Percentiles rank a stretch among this genome's conserved stretches.
Evolutionary conservation across 140 eudicot species (phyloP).

Genomic region (Bidens hawaiensis): DNA sequence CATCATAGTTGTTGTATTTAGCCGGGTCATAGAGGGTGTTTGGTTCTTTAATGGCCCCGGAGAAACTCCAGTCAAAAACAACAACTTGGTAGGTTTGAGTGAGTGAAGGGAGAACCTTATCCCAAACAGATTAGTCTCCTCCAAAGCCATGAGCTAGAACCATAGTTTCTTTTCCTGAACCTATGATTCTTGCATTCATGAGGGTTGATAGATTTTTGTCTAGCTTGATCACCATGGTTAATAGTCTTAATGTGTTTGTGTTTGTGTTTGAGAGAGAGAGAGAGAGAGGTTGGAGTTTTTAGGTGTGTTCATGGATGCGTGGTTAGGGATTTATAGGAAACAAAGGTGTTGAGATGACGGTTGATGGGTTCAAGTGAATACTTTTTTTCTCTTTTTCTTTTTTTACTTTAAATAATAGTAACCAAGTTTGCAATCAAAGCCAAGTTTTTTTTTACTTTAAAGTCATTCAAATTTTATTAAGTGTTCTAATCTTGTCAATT

Average conservation of each 20-base stretch:
- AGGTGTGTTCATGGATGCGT: neutral
- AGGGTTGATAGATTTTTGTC: slow-evolving; percentile 23
- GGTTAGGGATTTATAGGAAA: slow-evolving; percentile 2
- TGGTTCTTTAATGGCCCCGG: slow-evolving; percentile 64
- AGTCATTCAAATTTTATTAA: too few species aligned
- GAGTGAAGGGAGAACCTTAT: slow-evolving; percentile 36
- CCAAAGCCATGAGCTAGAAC: slow-evolving; percentile 80
- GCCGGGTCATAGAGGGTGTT: slow-evolving; percentile 42
- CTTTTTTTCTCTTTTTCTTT: neutral
- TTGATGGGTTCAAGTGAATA: neutral
- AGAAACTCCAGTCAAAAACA: slow-evolving; percentile 70
- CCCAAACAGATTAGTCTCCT: slow-evolving; percentile 75
- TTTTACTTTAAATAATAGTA: too few species aligned
- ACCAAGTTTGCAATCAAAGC: too few species aligned
- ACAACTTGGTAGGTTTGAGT: slow-evolving; percentile 33
- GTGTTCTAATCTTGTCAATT: too few species aligned
- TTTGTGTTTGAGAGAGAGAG: neutral
- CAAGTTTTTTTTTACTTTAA: too few species aligned
- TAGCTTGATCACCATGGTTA: neutral
- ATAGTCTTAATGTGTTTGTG: neutral
- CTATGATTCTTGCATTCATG: slow-evolving; percentile 51
- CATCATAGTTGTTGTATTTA: slow-evolving; percentile 49
- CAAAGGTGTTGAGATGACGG: too few species aligned
- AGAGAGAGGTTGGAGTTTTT: neutral
- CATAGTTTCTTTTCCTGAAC: slow-evolving; percentile 43